phyloP scores from a whole-genome alignment of 805 yeast genomes.

The Torulaspora gathmanii region DNA sequence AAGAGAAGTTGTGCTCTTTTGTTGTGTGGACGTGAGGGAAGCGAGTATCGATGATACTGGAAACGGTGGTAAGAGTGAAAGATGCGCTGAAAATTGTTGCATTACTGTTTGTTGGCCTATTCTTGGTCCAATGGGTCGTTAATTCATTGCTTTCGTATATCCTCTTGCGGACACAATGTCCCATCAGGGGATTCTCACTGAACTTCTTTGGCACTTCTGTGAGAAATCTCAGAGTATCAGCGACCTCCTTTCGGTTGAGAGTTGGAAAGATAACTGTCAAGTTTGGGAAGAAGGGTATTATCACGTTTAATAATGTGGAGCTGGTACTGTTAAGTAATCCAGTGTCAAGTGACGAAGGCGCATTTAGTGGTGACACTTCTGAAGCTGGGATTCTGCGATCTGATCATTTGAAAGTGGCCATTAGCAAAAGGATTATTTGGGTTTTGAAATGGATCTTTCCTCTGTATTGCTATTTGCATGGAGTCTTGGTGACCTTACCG shows the following conservation, averaged over 20 bases:
- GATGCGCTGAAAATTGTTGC: constrained; percentile 4
- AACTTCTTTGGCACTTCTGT: constrained; percentile 22
- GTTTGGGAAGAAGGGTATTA: constrained; percentile 20
- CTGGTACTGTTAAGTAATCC: constrained; percentile 8
- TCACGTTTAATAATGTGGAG: constrained; percentile 20
- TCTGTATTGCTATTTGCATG: constrained; percentile 13
- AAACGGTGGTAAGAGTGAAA: not conserved
- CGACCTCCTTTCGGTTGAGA: constrained; percentile 12
- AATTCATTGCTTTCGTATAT: constrained; percentile 2
- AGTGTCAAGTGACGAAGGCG: not conserved
- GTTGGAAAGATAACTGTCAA: constrained; percentile 19
- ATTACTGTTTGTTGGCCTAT: constrained; percentile 2
- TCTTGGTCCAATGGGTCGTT: constrained; percentile 5
- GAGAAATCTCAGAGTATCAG: constrained; percentile 11
- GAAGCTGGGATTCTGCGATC: not conserved
- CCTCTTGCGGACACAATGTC: constrained; percentile 5
- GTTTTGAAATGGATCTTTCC: constrained; percentile 17
- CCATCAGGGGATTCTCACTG: constrained; percentile 15
- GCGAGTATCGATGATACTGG: not conserved
- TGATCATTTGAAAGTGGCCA: constrained; percentile 12
- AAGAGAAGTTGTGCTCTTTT: not conserved
- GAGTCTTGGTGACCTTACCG: constrained; percentile 9
- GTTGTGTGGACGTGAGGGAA: not conserved
- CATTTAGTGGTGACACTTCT: not conserved
- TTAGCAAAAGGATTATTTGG: constrained; percentile 9